Evolutionary conservation across 176 grass and related monocot genomes (phyloP).

Genomic region (Pontederia crassipes): DNA sequence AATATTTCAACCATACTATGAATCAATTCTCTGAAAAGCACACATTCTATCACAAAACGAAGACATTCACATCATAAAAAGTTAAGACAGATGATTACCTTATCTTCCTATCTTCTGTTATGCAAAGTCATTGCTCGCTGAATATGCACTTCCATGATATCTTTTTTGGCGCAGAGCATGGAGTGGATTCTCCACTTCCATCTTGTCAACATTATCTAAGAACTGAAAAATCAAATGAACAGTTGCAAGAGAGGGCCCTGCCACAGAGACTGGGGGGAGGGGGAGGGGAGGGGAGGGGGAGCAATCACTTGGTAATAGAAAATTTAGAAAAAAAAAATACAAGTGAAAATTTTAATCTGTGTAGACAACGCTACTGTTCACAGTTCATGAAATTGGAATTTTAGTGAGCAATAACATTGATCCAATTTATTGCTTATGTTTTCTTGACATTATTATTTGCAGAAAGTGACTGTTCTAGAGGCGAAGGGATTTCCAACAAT

Average conservation of each 20-base stretch:
- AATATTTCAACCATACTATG: conserved; percentile 96
- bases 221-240: conserved; percentile 39
- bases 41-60: conserved; percentile 1
- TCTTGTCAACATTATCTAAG: conserved; percentile 55
- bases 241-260: conserved; percentile 14
- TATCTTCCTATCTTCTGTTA: conserved; percentile 71
- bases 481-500: too few relatives aligned
- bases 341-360: too few relatives aligned
- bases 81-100: conserved; percentile 37
- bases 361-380: too few relatives aligned
- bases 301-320: too few relatives aligned
- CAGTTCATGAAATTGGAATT: too few relatives aligned
- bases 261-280: neutral
- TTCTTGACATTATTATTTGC: too few relatives aligned
- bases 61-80: neutral
- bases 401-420: too few relatives aligned
- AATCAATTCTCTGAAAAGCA: conserved; percentile 77
- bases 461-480: too few relatives aligned
- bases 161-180: conserved; percentile 44
- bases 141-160: conserved; percentile 47
- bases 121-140: conserved; percentile 55
- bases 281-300: too few relatives aligned
- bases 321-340: too few relatives aligned
- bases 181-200: conserved; percentile 36
- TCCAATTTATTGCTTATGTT: too few relatives aligned